Evolutionary conservation across 2,329 filamentous ascomycete genomes (phyloP).

Genomic region (Colletotrichum lentis): DNA sequence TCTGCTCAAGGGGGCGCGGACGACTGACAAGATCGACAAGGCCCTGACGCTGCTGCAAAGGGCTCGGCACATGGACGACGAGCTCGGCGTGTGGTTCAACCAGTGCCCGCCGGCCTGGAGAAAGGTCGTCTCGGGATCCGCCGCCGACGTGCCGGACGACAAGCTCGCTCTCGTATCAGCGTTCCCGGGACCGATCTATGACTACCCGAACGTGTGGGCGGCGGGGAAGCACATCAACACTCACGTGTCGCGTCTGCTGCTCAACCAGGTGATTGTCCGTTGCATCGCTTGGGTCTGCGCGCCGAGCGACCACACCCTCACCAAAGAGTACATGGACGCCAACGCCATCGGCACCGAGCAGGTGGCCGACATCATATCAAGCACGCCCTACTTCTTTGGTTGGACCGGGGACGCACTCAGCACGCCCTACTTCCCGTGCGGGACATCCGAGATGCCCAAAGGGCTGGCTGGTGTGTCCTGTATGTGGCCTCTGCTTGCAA

Average conservation of each 20-base stretch:
- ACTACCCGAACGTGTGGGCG: slow-evolving; percentile 41
- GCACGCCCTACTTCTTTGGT: slow-evolving; percentile 41
- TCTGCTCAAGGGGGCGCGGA: slow-evolving; percentile 36
- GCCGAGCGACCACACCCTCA: slow-evolving; percentile 40
- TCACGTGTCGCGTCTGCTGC: slow-evolving; percentile 40
- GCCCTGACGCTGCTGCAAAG: slow-evolving; percentile 39
- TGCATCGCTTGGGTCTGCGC: slow-evolving; percentile 41
- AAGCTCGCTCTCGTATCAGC: slow-evolving; percentile 34
- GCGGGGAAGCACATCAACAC: slow-evolving; percentile 42
- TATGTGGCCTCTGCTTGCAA: slow-evolving; percentile 41
- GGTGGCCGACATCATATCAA: slow-evolving; percentile 40
- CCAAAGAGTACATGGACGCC: slow-evolving; percentile 39
- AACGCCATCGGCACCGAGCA: slow-evolving; percentile 39
- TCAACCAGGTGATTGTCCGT: slow-evolving; percentile 39
- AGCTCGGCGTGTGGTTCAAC: slow-evolving; percentile 40
- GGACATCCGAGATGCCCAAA: slow-evolving; percentile 41
- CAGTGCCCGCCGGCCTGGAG: slow-evolving; percentile 39
- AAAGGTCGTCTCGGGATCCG: slow-evolving; percentile 38
- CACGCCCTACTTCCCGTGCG: slow-evolving; percentile 41
- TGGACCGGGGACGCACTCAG: slow-evolving; percentile 41
- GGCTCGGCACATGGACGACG: slow-evolving; percentile 37
- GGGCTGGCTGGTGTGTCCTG: slow-evolving; percentile 40
- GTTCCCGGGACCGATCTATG: slow-evolving; percentile 39
- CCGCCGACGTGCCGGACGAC: slow-evolving; percentile 36
- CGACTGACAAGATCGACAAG: slow-evolving; percentile 40